Percentiles rank a stretch among this genome's conserved stretches.
These are phyloP conservation scores for Stereum hirsutum DNA, from an alignment of 1,284 basidiomycete genomes.

Conservation along the genomic window DNA sequence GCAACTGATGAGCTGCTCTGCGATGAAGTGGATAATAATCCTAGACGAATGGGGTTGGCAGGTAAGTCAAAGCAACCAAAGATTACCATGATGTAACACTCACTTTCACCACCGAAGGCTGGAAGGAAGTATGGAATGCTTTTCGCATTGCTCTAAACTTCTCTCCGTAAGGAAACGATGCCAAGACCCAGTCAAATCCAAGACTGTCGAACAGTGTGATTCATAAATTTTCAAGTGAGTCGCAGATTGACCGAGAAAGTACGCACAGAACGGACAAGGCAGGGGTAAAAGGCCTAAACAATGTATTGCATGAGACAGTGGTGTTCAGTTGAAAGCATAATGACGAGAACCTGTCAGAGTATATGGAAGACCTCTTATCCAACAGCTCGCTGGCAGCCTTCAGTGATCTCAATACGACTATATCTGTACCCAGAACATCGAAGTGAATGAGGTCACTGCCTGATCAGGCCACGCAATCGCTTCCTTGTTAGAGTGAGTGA, in stretches of 20 bases:
- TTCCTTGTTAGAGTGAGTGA: too few relatives aligned
- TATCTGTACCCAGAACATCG: constrained; percentile 6
- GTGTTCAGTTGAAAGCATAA: not conserved
- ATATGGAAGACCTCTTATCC: constrained; percentile 8
- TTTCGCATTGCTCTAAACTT: constrained; percentile 7
- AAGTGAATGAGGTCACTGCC: constrained; percentile 10
- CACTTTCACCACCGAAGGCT: too few relatives aligned
- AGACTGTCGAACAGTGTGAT: too few relatives aligned
- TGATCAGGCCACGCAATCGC: too few relatives aligned
- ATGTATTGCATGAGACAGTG: not conserved
- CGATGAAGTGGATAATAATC: constrained; percentile 14
- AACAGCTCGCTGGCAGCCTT: constrained; percentile 11
- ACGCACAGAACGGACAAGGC: constrained; percentile 6
- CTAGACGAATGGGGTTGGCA: too few relatives aligned
- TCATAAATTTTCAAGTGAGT: too few relatives aligned
- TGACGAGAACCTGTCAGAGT: constrained; percentile 9
- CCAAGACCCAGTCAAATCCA: constrained; percentile 16
- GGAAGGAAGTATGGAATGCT: constrained; percentile 7
- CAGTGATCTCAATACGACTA: constrained; percentile 10
- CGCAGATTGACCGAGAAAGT: too few relatives aligned
- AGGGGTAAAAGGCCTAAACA: constrained; percentile 3
- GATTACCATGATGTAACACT: too few relatives aligned
- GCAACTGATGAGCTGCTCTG: constrained; percentile 12
- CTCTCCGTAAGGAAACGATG: constrained; percentile 7
- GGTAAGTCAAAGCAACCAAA: too few relatives aligned